Conservation (phyloP, 345 rosid genomes). For the Lumnitzera littorea region DNA sequence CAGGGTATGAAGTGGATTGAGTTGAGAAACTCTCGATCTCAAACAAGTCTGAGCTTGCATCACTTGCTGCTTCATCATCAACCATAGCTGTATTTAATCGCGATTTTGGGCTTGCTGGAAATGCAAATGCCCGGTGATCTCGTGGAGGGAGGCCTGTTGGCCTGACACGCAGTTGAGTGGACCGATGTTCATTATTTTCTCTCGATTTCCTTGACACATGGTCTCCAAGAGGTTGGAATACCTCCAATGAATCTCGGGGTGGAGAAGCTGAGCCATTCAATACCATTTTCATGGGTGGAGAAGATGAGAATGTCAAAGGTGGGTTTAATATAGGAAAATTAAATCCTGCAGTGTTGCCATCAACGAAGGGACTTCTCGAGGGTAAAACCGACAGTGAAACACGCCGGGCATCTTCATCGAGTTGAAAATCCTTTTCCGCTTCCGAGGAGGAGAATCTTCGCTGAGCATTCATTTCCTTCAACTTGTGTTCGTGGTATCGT, state of each 20-base stretch:
- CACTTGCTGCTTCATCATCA: conserved; percentile 69
- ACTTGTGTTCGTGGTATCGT: neutral
- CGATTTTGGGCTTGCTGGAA: conserved; percentile 30
- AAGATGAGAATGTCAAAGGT: conserved; percentile 11
- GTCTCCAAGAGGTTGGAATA: conserved; percentile 30
- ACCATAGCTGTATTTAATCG: conserved; percentile 2
- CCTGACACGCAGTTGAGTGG: neutral
- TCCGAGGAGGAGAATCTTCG: conserved; percentile 14
- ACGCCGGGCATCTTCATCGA: conserved; percentile 10
- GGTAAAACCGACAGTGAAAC: conserved; percentile 9
- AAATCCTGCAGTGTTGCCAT: conserved; percentile 22
- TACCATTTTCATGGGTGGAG: conserved; percentile 11
- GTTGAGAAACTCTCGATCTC: conserved; percentile 97
- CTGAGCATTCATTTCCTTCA: conserved; percentile 1
- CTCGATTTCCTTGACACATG: conserved; percentile 6
- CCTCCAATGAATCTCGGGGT: conserved; percentile 49
- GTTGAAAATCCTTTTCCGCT: conserved; percentile 18
- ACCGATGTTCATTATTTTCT: conserved; percentile 3
- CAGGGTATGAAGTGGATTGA: conserved; percentile 26
- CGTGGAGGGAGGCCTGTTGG: neutral
- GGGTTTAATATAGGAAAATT: conserved; percentile 40
- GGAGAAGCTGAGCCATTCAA: conserved; percentile 21
- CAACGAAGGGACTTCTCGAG: conserved; percentile 12
- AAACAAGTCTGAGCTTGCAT: conserved; percentile 88
- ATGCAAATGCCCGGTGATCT: conserved; percentile 19